Conservation (phyloP, 164 flowering plant species). For the Hamamelis virginiana region DNA sequence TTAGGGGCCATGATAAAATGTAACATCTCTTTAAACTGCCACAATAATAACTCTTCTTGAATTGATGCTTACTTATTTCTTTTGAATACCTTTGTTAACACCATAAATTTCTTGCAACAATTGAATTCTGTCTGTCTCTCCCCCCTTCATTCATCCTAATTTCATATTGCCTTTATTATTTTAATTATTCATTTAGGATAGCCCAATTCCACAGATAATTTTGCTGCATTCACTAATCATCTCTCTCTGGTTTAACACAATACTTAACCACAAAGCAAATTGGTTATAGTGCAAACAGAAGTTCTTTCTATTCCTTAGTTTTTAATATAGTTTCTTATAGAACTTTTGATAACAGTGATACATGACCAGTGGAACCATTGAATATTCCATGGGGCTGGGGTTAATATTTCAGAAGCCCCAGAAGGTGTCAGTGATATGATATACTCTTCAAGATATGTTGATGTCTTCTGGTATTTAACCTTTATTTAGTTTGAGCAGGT, state of each 20-base stretch:
- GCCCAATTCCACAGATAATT: neutral
- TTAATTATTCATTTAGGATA: neutral
- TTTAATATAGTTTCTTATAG: no score
- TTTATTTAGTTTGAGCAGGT: conserved; percentile 11
- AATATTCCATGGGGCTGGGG: neutral
- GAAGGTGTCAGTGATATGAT: neutral
- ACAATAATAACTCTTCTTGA: neutral
- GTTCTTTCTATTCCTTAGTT: neutral
- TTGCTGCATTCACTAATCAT: neutral
- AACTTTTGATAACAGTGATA: neutral
- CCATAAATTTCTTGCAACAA: neutral
- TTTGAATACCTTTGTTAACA: neutral
- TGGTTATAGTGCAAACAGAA: neutral
- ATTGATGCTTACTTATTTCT: neutral
- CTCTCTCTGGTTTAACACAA: no score
- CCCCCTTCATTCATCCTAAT: neutral
- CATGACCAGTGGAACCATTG: neutral
- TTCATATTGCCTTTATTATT: neutral
- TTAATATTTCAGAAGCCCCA: neutral
- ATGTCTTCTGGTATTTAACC: neutral
- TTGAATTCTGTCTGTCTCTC: neutral
- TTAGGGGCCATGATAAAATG: neutral
- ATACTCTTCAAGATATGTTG: neutral
- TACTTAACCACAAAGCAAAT: no score
- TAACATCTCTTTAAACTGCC: no score